Evolutionary conservation across 2,329 filamentous ascomycete species (phyloP), one percentile per base, ranked within the genome.

Genomic region (Xylaria sp.): DNA sequence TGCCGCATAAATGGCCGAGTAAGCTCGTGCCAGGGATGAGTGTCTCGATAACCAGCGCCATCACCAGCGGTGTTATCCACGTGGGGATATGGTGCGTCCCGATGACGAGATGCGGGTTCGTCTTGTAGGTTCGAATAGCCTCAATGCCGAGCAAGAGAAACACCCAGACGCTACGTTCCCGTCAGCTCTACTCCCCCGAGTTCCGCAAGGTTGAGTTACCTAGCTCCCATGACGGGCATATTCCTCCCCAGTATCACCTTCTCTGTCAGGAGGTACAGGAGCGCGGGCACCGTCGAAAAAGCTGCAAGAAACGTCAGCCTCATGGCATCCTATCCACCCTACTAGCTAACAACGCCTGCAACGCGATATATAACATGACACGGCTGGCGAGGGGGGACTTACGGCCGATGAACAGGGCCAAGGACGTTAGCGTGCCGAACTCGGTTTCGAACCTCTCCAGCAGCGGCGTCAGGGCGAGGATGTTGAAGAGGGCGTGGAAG

Each of bases 381-480:
- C 11, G 39, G 43, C 24, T 13, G 18, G 26, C 19, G 47, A 21
- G 20, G 40, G 37, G 18, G 56, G 39, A 82, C 92, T 78, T 79
- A 96, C 92, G 92, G 52, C 94, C 94, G 66, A 94, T 85, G 72
- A 97, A 97, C 48, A 97, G 79, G 34, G 90, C 85, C 59, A 96
- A 71, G n/a, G 91, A 89, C 21, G 91, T 91, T 67, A 97, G 78
- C 7, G 93, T 97, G 48, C 94, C 94, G 72, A 95, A 87, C 71
- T 97, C 93, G 58, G 85, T 83, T 76, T 99, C 94, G 72, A 97
- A 99, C 57, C 92, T 85, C 74, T 97, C 93, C 71, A 99, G 76
- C 47, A 99, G 78, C n/a, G 94, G 94, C 38, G 88, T 87, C 59
- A 97, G 72, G 19, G 91, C 90, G 59, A 95, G 48, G 20, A 91